Conservation (phyloP, 2,329 filamentous ascomycete genomes). For the Aspergillus bombycis region DNA sequence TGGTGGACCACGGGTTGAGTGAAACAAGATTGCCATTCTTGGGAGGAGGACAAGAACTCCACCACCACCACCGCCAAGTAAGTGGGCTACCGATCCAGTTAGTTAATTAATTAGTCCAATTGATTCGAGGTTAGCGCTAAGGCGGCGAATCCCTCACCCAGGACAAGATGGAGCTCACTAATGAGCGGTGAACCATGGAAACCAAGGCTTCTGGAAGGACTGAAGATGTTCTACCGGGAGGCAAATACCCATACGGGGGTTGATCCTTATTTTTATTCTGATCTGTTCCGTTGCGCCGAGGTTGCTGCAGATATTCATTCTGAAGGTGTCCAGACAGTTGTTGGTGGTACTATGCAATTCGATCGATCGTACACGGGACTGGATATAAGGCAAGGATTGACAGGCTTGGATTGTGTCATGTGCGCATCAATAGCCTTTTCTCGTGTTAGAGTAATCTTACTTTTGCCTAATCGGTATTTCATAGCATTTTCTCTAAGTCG, state of each 20-base stretch:
- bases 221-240: slow-evolving; percentile 15
- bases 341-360: background rate
- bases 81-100: background rate
- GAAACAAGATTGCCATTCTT: slow-evolving; percentile 1
- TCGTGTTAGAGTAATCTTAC: background rate
- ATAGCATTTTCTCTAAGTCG: background rate
- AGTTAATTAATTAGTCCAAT: background rate
- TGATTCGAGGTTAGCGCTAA: background rate
- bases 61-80: background rate
- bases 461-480: background rate
- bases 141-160: background rate
- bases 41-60: background rate
- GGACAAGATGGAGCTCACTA: slow-evolving; percentile 7
- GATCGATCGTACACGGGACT: background rate
- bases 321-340: background rate
- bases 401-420: background rate
- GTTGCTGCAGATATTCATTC: background rate
- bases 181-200: slow-evolving; percentile 24
- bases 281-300: background rate
- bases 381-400: too few relatives aligned
- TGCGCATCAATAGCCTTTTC: background rate
- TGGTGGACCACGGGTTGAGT: slow-evolving; percentile 1
- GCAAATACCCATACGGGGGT: slow-evolving; percentile 13
- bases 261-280: slow-evolving; percentile 17
- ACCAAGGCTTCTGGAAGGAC: slow-evolving; percentile 20